Evolutionary conservation across 352 stramenopile species (phyloP), one percentile per base, ranked within the genome.

Genomic region (Globisporangium nunn): DNA sequence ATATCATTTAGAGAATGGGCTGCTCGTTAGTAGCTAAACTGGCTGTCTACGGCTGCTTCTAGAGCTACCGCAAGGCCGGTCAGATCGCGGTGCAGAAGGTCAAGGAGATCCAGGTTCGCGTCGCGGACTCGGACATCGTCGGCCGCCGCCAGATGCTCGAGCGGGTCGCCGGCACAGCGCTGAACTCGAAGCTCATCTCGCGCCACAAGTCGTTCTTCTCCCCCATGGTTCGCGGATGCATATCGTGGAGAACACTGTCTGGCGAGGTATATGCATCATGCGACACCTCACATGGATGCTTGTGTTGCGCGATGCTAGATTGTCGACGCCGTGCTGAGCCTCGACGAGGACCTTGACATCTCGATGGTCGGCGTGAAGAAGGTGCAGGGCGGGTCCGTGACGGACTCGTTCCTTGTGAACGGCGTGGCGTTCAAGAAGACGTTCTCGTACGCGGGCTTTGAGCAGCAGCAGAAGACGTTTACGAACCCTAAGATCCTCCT

Each of bases 401-500:
- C 92, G 54, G 93, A 98, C 69, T 99, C 94, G 55, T 98, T 98
- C 72, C 78, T 99, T 6, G 96, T 99, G 12, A 81, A 96, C 57
- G 96, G 96, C 30, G 97, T 99, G 3, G 97, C 97, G 3, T 99
- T 99, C 83, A 98, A 98, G 78, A 99, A 99, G 78, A 99, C 97
- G 29, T 99, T 99, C 70, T 98, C 90, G 53, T 99, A 99, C 71
- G 97, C 97, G 7, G 97, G 97, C n/a, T 99, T 99, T 67, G 97
- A 99, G 78, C 96, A 99, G 87, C 98, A 99, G 88, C 97, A 96
- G 45, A 99, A 99, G 80, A 86, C 85, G 52, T 99, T 99, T 68
- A 68, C 75, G 15, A 91, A 98, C 75, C 96, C 96, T 1, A 98
- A 98, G 67, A 96, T 99, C 52, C 67, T 99, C 46, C 74, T 99